Evolutionary conservation across 1,139 yeast genomes (phyloP), one percentile per base, ranked within the genome.

Genomic region (Hansenula lynferdii): DNA sequence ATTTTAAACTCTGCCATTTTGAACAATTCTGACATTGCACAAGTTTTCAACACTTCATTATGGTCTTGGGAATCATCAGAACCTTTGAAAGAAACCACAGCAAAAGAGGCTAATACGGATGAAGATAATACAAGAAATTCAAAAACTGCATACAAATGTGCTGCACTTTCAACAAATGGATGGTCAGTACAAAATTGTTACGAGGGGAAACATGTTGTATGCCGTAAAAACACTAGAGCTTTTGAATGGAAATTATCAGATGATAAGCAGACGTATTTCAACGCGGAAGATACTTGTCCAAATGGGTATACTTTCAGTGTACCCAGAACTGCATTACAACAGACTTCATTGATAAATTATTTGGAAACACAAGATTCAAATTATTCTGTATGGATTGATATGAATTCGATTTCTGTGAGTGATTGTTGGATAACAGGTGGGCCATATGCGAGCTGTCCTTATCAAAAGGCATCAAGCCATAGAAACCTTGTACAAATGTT

Each of bases 361-460:
- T 22, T 57, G 39, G 23, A 34, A 4, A 33, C 45, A 2, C 18
- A 39, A 5, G 39, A 22, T 6, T 45, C 49, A 2, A 51, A 45
- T 7, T 59, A 48, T 18, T 71, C 74, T 0, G 67, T 82, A 0
- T 92, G 97, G 97, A 75, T 89, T 4, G 92, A 89, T 58, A 51
- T 89, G 46, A 92, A 92, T 57, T 87, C 92, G 23, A 70, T 92
- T 15, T 75, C 87, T 0, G 78, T 80, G 6, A 61, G 72, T 15
- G 73, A 78, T 39, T 90, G 98, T 57, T 90, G 94, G 89, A 90
- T 89, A 3, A 62, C 78, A 1, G 97, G 95, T 3, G 96, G 96
- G 0, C 79, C 90, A 0, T 71, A 75, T 44, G 82, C 94, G 0
- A 60, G 64, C 24, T 90, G 98, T 57, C 96, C 96, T 0, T 90